Evolutionary conservation across 345 rosid species (phyloP), one percentile per base, ranked within the genome.

Genomic region (Salix koriyanagi): DNA sequence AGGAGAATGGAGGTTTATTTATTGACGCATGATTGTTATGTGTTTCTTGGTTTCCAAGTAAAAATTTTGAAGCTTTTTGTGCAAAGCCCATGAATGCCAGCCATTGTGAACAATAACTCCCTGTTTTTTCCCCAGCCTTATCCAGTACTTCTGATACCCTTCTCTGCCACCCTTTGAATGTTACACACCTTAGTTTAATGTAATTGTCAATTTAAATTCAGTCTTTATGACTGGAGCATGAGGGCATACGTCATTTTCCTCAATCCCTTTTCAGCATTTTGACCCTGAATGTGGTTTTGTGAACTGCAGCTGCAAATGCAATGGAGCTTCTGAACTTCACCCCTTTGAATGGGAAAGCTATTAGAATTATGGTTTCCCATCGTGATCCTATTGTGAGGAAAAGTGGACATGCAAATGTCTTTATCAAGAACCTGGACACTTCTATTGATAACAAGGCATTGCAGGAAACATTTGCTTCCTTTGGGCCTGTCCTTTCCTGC

Each of bases 331-430:
- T 91, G 39, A 91, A 90, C 82, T 91, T 87, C 76, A 78, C 90
- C 7, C 90, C 87, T 16, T 39, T 91, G 30, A 87, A 81, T 73
- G 94, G 90, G 66, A 86, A 83, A 37, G 89, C 94, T 4, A 89
- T 90, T 18, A 79, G 97, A 84, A 89, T 90, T 58, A 91, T 91
- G 97, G 87, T 79, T 70, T 91, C 92, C 32, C 86, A 90, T 69
- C 86, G 94, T 39, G 97, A 91, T 84, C 94, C 94, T 9, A 88
- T 88, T 52, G 79, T 82, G 8, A 78, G 97, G 50, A 81, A 81
- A 67, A 90, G 90, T 75, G 94, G 97, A 8, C 79, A 82, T 81
- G 97, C 83, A 23, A 91, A 91, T 25, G 84, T 91, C n/a, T 91
- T 89, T 66, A 88, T 91, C 82, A 91, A 91, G 86, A 91, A 91